These are phyloP conservation scores for Quercus gilva DNA, from an alignment of 306 rosid genomes.

Conservation along the genomic window DNA sequence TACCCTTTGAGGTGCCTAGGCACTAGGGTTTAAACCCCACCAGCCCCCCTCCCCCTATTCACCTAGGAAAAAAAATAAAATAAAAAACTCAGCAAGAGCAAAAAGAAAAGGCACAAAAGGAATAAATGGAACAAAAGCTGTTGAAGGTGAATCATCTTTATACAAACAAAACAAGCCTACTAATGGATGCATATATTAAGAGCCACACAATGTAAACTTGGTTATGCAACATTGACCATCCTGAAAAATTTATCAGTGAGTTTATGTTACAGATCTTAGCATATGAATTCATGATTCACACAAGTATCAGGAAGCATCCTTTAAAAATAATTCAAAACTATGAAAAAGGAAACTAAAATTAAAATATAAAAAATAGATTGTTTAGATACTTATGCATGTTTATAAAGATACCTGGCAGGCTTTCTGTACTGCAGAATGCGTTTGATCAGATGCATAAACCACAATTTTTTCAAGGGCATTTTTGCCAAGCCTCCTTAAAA, in stretches of 20 bases:
- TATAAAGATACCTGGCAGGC: constrained; percentile 79
- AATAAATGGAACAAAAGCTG: background rate
- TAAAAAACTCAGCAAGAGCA: background rate
- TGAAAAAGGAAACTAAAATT: background rate
- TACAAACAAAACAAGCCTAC: background rate
- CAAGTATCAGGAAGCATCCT: background rate
- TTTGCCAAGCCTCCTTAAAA: constrained; percentile 56
- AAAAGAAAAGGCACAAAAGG: background rate
- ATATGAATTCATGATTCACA: background rate
- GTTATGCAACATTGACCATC: background rate
- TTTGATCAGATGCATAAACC: constrained; percentile 86
- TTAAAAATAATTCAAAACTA: background rate
- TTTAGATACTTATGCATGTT: background rate
- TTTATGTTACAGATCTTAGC: background rate
- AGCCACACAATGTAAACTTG: background rate
- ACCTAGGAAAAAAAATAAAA: too few species aligned
- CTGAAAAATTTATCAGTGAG: background rate
- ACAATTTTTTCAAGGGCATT: constrained; percentile 67
- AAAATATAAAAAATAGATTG: background rate
- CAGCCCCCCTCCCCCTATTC: too few species aligned
- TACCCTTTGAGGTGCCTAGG: too few species aligned
- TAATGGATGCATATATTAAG: background rate
- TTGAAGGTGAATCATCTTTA: background rate
- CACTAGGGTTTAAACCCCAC: too few species aligned
- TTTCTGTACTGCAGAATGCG: constrained; percentile 74